Evolutionary conservation across 1,284 basidiomycete species (phyloP).

Genomic region (Fomitopsis schrenkii): DNA sequence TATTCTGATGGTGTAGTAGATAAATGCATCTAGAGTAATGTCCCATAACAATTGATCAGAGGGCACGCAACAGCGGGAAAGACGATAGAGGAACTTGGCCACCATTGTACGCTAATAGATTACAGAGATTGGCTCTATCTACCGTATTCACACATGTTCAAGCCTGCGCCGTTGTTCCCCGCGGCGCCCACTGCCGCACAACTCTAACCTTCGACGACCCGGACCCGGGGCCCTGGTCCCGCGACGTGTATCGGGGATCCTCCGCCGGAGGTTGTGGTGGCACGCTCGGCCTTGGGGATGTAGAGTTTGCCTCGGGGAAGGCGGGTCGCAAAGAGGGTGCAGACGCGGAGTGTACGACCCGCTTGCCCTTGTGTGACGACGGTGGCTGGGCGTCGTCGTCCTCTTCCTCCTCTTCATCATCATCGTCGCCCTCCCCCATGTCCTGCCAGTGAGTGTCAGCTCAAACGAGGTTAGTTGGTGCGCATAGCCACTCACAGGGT

Average conservation of each 20-base stretch:
- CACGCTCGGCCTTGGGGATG: slow-evolving; percentile 24
- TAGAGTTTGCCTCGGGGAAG: slow-evolving; percentile 30
- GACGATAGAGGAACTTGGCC: background rate
- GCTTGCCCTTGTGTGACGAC: slow-evolving; percentile 24
- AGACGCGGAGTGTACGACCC: slow-evolving; percentile 26
- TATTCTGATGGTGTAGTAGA: background rate
- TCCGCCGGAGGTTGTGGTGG: slow-evolving; percentile 28
- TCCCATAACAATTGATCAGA: background rate
- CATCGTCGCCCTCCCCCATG: slow-evolving; percentile 60
- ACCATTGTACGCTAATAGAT: slow-evolving; percentile 8
- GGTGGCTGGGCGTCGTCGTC: slow-evolving; percentile 43
- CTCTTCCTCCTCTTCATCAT: slow-evolving; percentile 54
- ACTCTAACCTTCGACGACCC: slow-evolving; percentile 45
- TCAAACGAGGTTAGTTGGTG: background rate
- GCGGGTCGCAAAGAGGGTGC: slow-evolving; percentile 25
- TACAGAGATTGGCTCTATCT: slow-evolving; percentile 7
- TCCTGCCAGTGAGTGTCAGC: slow-evolving; percentile 34
- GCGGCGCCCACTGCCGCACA: slow-evolving; percentile 40
- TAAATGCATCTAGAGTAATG: background rate
- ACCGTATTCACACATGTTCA: slow-evolving; percentile 12
- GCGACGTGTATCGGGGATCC: slow-evolving; percentile 6
- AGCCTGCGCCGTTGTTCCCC: slow-evolving; percentile 10
- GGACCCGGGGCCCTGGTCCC: slow-evolving; percentile 7
- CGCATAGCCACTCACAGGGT: slow-evolving; percentile 50
- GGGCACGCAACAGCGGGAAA: background rate